Evolutionary conservation across 148 eudicot species (phyloP), one percentile per base, ranked within the genome.

Genomic region (Tetragonia tetragonoides): DNA sequence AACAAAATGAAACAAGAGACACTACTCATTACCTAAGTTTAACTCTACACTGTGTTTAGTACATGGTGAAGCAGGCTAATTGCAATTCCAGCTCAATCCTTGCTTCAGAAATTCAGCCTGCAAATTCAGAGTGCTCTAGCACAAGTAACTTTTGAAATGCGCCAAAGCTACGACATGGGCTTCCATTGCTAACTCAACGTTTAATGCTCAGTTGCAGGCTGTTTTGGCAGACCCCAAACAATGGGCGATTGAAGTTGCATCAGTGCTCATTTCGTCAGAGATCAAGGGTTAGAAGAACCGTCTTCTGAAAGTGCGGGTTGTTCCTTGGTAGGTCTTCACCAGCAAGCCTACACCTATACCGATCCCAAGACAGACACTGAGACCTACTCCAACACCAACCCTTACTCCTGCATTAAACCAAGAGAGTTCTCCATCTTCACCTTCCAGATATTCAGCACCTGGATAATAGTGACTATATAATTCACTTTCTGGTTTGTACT

Each of bases 351-450:
- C 93, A 28, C 93, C 95, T 66, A 91, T 86, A 17, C 96, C 93
- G 14, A 91, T 71, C 20, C 96, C 96, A 67, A 91, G 89, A 72
- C 91, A 89, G 51, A 91, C 64, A 12, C 91, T 83, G 71, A 91
- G 90, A 69, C 95, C 91, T 41, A 91, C 88, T 54, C 95, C 95
- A 53, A 90, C 94, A 24, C 94, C 94, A 4, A 90, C 92, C 81
- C 94, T 84, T 75, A 88, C 91, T 11, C 92, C 93, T 15, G 95
- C 91, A 66, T 89, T 91, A 84, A 91, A 91, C 90, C 92, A 89
- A 28, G 93, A 83, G 59, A 89, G 81, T 57, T 89, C 93, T 68
- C 91, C 95, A 37, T 91, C 93, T 83, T 91, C 95, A 23, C 87
- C 91, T 79, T 86, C 93, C 14, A 84, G 16, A 67, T 83, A 84